Evolutionary conservation across 2,329 filamentous ascomycete species (phyloP), one percentile per base, ranked within the genome.

Genomic region (Cyphellophora attinorum): DNA sequence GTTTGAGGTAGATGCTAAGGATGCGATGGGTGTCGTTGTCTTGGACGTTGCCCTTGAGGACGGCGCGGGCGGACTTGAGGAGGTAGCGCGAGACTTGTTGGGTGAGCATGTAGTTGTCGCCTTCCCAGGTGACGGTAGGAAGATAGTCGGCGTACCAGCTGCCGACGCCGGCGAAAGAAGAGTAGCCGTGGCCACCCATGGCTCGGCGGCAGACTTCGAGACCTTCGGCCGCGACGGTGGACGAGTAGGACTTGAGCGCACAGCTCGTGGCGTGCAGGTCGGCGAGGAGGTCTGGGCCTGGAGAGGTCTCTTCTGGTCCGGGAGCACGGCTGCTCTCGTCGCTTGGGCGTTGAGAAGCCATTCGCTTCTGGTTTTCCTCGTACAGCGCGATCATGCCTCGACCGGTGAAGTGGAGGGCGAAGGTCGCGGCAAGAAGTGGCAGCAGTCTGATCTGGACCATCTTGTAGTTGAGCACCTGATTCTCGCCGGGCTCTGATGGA

Each of bases 51-150:
- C 74, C 76, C 11, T 70, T 64, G n/a, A 84, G 60, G 0, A 85
- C 81, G 1, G 73, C 68, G 27, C 81, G 76, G 0, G 80, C 81
- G 3, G 80, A 76, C 67, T 85, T 86, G 45, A 86, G 70, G 29
- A 86, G 71, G 29, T 85, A 85, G 38, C 80, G 72, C 3, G 79
- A 78, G 3, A 85, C 81, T 60, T 86, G 81, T 56, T 86, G 81
- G 6, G 79, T 83, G 39, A 86, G 65, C 81, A 86, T 85, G 63
- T 82, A 85, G 64, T 84, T 85, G 61, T 85, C 81, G 29, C 81
- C 81, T 54, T 85, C 81, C 76, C 78, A 83, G 6, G 79, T 83
- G 11, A 66, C 57, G 0, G 73, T 81, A 11, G 82, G 80, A 1
- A 85, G 66, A 53, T 85, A 85, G 55, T 86, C 81, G 17, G 80